Percentiles rank a stretch among this genome's conserved stretches.
Evolutionary conservation across 1,284 basidiomycete genomes (phyloP).

Genomic region (Naganishia liquefaciens): DNA sequence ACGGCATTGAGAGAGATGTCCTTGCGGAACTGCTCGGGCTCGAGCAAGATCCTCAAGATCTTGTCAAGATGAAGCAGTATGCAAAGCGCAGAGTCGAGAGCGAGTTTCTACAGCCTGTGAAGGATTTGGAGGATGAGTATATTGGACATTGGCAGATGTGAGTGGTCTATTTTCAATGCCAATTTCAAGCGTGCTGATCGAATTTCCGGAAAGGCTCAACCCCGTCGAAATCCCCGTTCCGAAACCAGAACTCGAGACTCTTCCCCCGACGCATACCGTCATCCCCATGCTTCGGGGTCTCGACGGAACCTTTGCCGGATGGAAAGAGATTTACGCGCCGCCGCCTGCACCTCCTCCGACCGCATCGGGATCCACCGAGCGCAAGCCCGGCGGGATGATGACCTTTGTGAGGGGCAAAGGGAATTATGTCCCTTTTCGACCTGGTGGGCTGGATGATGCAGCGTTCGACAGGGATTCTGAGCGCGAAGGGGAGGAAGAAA

Average conservation of each 20-base stretch:
- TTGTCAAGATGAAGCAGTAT: conserved; percentile 7
- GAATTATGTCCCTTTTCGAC: conserved; percentile 86
- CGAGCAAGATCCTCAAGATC: conserved; percentile 15
- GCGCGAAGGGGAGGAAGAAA: conserved; percentile 31
- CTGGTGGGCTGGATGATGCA: conserved; percentile 68
- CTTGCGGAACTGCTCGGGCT: conserved; percentile 17
- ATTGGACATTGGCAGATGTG: conserved; percentile 50
- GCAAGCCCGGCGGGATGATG: conserved; percentile 46
- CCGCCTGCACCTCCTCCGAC: conserved; percentile 43
- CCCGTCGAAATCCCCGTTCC: conserved; percentile 16
- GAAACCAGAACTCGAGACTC: conserved; percentile 18
- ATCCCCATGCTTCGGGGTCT: conserved; percentile 76
- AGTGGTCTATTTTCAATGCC: conserved; percentile 7
- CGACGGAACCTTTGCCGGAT: conserved; percentile 75
- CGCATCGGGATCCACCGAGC: conserved; percentile 48
- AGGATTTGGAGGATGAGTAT: conserved; percentile 40
- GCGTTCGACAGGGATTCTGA: conserved; percentile 33
- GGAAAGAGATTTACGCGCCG: conserved; percentile 68
- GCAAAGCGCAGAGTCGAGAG: conserved; percentile 36
- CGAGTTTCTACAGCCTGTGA: conserved; percentile 46
- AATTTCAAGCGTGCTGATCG: background rate
- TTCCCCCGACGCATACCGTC: conserved; percentile 71
- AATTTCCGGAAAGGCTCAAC: conserved; percentile 11
- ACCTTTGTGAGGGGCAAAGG: conserved; percentile 92
- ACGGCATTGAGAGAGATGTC: conserved; percentile 19